A percentile compares a stretch with the other conserved stretches of the same genome.
Evolutionary conservation across 345 rosid species (phyloP).

Genomic region (Eucalyptus guilfoylei): DNA sequence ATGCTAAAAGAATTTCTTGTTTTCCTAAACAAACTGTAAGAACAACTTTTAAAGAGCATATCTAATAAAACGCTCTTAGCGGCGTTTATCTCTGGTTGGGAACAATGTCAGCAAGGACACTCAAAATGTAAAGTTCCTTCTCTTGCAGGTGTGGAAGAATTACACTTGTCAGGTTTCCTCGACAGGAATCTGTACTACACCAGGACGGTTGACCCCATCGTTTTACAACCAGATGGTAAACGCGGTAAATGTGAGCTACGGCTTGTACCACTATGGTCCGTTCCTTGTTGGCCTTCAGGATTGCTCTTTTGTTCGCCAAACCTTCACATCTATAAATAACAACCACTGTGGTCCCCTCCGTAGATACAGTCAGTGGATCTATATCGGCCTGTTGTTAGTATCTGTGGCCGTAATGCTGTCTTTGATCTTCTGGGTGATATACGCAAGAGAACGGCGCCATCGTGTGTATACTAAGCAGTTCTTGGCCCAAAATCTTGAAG

Average conservation of each 20-base stretch:
- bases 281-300: conserved; percentile 63
- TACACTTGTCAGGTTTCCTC: conserved; percentile 36
- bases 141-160: conserved; percentile 56
- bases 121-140: neutral
- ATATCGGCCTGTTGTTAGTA: conserved; percentile 62
- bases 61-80: neutral
- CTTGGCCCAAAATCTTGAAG: too few relatives aligned
- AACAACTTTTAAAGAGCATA: neutral
- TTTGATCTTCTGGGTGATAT: conserved; percentile 83
- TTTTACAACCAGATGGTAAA: conserved; percentile 53
- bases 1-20: neutral
- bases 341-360: conserved; percentile 58
- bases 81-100: neutral
- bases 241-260: conserved; percentile 74
- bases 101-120: neutral
- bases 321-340: conserved; percentile 41
- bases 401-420: conserved; percentile 87
- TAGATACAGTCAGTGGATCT: conserved; percentile 57
- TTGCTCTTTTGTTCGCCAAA: conserved; percentile 70
- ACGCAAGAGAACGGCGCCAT: conserved; percentile 78
- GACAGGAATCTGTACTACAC: conserved; percentile 45
- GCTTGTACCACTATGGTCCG: conserved; percentile 64
- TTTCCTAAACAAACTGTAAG: neutral
- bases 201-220: conserved; percentile 69
- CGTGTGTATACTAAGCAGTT: conserved; percentile 62